phyloP scores from a whole-genome alignment of 345 rosid species.

The Leavenworthia alabamica region DNA sequence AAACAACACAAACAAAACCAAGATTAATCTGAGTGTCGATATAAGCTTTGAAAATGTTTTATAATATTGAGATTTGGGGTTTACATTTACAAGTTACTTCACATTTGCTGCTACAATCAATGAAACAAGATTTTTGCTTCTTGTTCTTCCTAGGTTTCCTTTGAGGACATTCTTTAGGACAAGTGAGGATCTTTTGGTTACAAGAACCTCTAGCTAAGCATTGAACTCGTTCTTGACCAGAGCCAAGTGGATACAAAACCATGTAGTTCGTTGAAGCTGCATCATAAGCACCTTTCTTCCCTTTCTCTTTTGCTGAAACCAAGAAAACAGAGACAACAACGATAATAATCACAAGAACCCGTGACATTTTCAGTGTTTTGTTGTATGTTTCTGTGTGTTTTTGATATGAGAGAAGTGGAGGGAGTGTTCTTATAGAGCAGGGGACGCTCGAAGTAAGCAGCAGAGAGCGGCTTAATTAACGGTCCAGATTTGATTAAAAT shows the following conservation, averaged over 20 bases:
- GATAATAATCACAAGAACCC: not conserved
- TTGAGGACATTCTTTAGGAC: constrained; percentile 57
- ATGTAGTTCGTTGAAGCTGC: constrained; percentile 49
- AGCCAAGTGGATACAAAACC: constrained; percentile 20
- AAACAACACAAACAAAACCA: not conserved
- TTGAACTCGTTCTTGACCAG: constrained; percentile 46
- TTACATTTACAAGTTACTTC: constrained; percentile 83
- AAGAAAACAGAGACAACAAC: constrained; percentile 11
- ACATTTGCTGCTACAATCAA: constrained; percentile 75
- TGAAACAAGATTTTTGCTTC: constrained; percentile 56
- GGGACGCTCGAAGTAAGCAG: constrained; percentile 15
- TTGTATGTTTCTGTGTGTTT: not conserved
- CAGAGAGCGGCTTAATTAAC: constrained; percentile 22
- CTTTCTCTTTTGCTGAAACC: constrained; percentile 1
- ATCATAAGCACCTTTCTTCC: constrained; percentile 33
- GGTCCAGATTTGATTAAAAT: constrained; percentile 11
- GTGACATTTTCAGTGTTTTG: constrained; percentile 1
- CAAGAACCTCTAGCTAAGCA: constrained; percentile 59
- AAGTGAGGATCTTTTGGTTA: constrained; percentile 41
- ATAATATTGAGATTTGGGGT: constrained; percentile 11
- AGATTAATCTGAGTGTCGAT: not conserved
- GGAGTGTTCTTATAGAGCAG: constrained; percentile 17
- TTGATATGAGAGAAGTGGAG: constrained; percentile 15
- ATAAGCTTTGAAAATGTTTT: not conserved
- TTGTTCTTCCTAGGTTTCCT: constrained; percentile 57